Evolutionary conservation across 495 filamentous ascomycete genomes (phyloP), one percentile per base, ranked within the genome.

Genomic region (Glutinoglossum americanum): DNA sequence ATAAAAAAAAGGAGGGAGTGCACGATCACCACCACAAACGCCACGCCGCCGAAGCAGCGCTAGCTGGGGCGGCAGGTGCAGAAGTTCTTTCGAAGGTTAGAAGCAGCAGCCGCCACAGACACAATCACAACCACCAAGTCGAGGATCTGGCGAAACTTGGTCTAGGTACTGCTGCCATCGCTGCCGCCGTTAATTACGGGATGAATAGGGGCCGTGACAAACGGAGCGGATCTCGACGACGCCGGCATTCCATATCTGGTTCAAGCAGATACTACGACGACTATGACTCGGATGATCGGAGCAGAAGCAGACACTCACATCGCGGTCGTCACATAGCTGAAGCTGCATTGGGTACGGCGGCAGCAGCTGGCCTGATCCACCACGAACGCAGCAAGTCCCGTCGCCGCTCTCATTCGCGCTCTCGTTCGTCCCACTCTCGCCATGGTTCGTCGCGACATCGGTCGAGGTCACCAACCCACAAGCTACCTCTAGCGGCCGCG

Each of bases 111-210:
- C 55, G 19, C 25, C 57, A 48, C 51, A 33, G 1, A 4, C 44
- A 33, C 27, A n/a, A 26, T 23, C n/a, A 53, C 23, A 7, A 32
- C 44, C 56, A 49, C 0, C 78, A 75, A 2, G 72, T 75, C 19
- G 71, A 68, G 0, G 74, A 84, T 53, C 74, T 87, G 33, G 79
- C 82, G 41, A 84, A 81, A 41, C 69, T 89, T 21, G 87, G 84
- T 23, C 77, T 89, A 51, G 87, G 87, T 53, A 87, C 86, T 27
- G 87, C 85, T 19, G 82, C 88, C 44, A 76, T 89, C 37, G 89
- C 85, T 51, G 81, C 87, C 28, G 88, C 84, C 27, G 81, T 84
- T 27, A 89, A 88, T 60, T 81, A 86, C 56, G 81, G 81, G 60
- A 75, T 80, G 44, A 79, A 79, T 64, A 82, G 81, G 57, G 80